These are phyloP conservation scores for Fermentozyma sake DNA, from an alignment of 1,139 yeast species.

Conservation along the genomic window DNA sequence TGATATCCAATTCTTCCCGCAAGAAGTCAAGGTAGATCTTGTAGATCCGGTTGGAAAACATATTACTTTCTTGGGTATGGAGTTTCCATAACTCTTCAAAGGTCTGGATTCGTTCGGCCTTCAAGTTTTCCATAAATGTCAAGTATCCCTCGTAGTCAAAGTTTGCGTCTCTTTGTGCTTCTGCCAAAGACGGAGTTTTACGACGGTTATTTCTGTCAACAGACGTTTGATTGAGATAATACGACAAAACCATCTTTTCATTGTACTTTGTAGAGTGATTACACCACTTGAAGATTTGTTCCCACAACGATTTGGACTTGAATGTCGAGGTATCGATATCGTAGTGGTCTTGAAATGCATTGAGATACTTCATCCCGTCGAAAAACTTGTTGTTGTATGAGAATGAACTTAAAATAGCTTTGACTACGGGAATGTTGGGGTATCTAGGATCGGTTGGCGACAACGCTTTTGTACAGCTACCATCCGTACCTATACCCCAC, in stretches of 20 bases:
- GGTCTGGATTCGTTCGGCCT: conserved; percentile 21
- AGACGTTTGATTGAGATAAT: conserved; percentile 20
- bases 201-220: conserved; percentile 17
- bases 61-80: conserved; percentile 19
- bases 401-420: conserved; percentile 28
- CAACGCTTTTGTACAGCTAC: conserved; percentile 10
- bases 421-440: conserved; percentile 25
- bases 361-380: conserved; percentile 31
- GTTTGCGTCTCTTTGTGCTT: conserved; percentile 29
- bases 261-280: conserved; percentile 21
- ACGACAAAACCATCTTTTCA: conserved; percentile 23
- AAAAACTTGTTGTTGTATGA: conserved; percentile 29
- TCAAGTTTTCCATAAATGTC: conserved; percentile 22
- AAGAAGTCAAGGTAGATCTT: conserved; percentile 20
- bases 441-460: conserved; percentile 16
- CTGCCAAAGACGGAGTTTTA: conserved; percentile 15
- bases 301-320: conserved; percentile 31
- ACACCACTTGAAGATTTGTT: conserved; percentile 33
- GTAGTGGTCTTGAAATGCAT: conserved; percentile 32
- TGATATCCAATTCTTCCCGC: conserved; percentile 13
- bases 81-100: conserved; percentile 33
- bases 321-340: conserved; percentile 17
- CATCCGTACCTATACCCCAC: conserved; percentile 30
- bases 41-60: conserved; percentile 24
- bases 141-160: conserved; percentile 40